Percentiles rank a stretch among this genome's conserved stretches.
These are phyloP conservation scores for Nematodospora anomalae DNA, from an alignment of 1,139 yeast genomes.

Conservation along the genomic window DNA sequence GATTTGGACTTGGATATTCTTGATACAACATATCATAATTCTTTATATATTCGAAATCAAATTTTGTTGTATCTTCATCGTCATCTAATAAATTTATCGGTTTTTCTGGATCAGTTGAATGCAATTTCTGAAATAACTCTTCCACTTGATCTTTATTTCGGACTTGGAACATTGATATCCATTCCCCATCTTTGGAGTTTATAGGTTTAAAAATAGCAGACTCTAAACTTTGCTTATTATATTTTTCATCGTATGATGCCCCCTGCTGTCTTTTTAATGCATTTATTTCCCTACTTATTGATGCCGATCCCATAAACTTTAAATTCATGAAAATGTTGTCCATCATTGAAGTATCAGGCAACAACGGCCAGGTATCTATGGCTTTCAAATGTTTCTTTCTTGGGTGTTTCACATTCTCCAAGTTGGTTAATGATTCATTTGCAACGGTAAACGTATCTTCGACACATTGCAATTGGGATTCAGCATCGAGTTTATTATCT, in stretches of 20 bases:
- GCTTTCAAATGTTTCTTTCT: constrained; percentile 71
- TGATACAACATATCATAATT: constrained; percentile 79
- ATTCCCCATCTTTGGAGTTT: constrained; percentile 72
- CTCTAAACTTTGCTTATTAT: constrained; percentile 46
- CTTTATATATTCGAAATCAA: constrained; percentile 62
- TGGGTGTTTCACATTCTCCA: constrained; percentile 67
- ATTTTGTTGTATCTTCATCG: constrained; percentile 43
- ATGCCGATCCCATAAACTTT: constrained; percentile 81
- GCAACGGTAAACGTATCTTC: constrained; percentile 75
- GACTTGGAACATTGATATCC: constrained; percentile 71
- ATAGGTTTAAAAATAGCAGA: constrained; percentile 77
- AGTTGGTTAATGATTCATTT: constrained; percentile 44
- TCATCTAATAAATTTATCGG: constrained; percentile 44
- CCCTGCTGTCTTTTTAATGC: constrained; percentile 38
- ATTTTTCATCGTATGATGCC: constrained; percentile 36
- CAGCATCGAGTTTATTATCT: constrained; percentile 52
- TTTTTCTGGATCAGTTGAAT: constrained; percentile 51
- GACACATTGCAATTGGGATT: constrained; percentile 62
- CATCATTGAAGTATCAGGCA: constrained; percentile 88
- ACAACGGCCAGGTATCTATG: constrained; percentile 72
- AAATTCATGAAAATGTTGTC: constrained; percentile 74
- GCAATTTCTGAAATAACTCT: constrained; percentile 43
- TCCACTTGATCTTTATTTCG: constrained; percentile 28
- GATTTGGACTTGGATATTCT: constrained; percentile 44
- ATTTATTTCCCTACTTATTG: constrained; percentile 44